These are phyloP conservation scores for Phalaenopsis hybrid DNA, from an alignment of 116 monocot genomes.

Conservation along the genomic window DNA sequence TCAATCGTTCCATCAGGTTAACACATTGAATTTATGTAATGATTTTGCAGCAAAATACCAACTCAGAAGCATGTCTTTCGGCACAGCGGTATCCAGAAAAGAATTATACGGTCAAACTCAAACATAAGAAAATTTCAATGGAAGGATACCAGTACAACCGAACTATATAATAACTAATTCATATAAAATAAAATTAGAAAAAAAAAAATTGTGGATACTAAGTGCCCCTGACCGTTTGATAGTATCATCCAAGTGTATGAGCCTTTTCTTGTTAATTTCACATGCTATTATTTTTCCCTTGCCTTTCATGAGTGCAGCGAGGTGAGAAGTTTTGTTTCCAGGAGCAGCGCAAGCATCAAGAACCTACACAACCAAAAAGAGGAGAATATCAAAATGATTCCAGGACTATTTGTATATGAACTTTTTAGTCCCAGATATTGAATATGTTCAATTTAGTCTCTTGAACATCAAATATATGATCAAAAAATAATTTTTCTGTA, in stretches of 20 bases:
- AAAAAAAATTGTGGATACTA: conserved; percentile 59
- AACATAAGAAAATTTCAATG: not conserved
- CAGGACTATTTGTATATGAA: too few relatives aligned
- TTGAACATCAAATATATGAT: too few relatives aligned
- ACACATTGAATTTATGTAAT: too few relatives aligned
- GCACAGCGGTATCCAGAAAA: not conserved
- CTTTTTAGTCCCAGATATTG: too few relatives aligned
- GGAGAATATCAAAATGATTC: not conserved
- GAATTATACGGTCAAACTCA: not conserved
- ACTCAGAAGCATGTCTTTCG: not conserved
- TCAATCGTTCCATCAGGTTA: too few relatives aligned
- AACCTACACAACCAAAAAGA: conserved; percentile 40
- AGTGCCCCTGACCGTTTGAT: conserved; percentile 67
- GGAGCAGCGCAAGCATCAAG: conserved; percentile 99
- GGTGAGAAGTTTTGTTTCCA: conserved; percentile 94
- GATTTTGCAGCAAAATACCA: not conserved
- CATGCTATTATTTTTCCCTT: conserved; percentile 74
- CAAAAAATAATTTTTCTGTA: too few relatives aligned
- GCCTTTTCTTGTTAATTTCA: conserved; percentile 64
- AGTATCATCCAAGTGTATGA: conserved; percentile 46
- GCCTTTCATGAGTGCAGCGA: conserved; percentile 85
- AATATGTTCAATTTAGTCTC: too few relatives aligned
- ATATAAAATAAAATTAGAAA: not conserved
- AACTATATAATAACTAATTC: not conserved
- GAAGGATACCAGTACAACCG: not conserved